Base-by-base conservation (phyloP, 345 rosid genomes). In the Camelina sativa region DNA sequence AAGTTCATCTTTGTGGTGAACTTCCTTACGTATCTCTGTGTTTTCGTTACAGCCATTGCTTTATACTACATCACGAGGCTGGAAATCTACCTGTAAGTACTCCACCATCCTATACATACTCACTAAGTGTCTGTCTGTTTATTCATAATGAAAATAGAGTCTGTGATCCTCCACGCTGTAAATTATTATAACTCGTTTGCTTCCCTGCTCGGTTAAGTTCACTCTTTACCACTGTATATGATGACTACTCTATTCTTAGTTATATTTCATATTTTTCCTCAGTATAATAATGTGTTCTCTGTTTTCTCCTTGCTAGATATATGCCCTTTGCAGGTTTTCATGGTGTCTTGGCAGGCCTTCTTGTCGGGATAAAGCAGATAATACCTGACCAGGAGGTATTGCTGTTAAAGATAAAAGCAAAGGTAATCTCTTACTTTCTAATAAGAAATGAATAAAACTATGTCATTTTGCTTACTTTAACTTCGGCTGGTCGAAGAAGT, bases 291-390 rank as follows among this genome's bases (percentile, higher is more conserved):
- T 5, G 9, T 40, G 5, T 54, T 70, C 46, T 76, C 70, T 81
- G 44, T 50, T 59, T 52, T 52, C 32, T 65, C 76, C 41, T 72
- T 78, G 79, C 62, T 80, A 92, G 99, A 71, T 96, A 96, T 76
- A 88, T 89, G 96, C 99, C 96, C 54, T 80, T 91, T 81, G 89
- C 98, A 57, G 99, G 99, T 55, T 96, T 92, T 79, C 90, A 85
- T 79, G 99, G 96, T 73, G 86, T 92, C 85, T 83, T 92, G 64
- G 82, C 86, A 38, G 97, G 94, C 63, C 85, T 96, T 82, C 84
- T 96, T 69, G 99, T 96, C 64, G 98, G 98, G 44, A 88, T 92
- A 68, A 96, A 92, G 86, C 98, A 96, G 84, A 92, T 96, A 37
- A 73, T 91, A 78, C 96, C 98, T 64, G 99, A 96, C 78, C 99